These are phyloP conservation scores for Ambrosia hybrid DNA, from an alignment of 140 eudicot genomes.

Conservation along the genomic window DNA sequence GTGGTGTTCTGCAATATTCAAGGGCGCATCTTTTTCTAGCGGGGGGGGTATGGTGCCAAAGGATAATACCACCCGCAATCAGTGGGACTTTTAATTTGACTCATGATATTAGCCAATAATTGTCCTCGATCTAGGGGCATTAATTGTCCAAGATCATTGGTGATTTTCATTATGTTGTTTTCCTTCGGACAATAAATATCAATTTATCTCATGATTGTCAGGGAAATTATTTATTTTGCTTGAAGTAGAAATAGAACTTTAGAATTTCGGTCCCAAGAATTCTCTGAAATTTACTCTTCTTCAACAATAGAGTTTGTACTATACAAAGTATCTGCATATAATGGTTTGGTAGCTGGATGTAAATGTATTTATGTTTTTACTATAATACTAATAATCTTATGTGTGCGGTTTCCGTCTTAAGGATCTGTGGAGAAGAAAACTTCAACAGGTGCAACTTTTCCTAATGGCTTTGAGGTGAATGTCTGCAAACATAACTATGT, in stretches of 20 bases:
- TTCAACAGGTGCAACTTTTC: conserved; percentile 49
- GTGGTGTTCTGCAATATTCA: too few species aligned
- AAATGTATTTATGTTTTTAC: neutral
- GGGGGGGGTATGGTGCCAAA: too few species aligned
- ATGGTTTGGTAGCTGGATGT: neutral
- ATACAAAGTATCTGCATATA: neutral
- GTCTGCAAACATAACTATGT: neutral
- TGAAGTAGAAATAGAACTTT: neutral
- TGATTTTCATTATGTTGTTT: neutral
- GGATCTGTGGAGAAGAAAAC: conserved; percentile 49
- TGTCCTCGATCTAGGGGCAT: neutral
- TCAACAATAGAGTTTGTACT: neutral
- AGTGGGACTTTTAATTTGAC: neutral
- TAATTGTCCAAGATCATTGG: neutral
- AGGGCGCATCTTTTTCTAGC: too few species aligned
- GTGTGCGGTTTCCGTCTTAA: conserved; percentile 26
- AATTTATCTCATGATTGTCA: neutral
- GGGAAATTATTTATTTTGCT: neutral
- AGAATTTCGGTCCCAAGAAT: neutral
- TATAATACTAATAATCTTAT: conserved; percentile 4
- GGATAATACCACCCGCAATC: too few species aligned
- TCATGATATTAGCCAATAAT: neutral
- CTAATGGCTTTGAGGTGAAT: conserved; percentile 75
- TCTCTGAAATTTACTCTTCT: neutral
- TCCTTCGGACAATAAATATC: too few species aligned